Percentiles rank a stretch among this genome's conserved stretches.
phyloP scores from a whole-genome alignment of 352 stramenopile genomes.

The Phytophthora sansomeana region DNA sequence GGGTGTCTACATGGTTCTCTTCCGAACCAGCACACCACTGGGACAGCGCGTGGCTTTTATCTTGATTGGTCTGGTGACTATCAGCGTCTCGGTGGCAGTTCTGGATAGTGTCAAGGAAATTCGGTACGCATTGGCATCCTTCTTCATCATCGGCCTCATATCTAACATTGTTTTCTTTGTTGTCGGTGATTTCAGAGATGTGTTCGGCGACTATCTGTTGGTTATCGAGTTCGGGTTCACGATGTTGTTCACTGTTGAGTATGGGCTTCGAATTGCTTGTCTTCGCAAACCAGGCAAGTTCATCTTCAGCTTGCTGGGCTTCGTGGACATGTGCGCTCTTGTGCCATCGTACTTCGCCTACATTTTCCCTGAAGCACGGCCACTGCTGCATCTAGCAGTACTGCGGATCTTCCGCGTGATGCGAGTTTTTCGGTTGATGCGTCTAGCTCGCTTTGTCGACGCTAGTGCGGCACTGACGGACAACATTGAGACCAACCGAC shows the following conservation, averaged over 20 bases:
- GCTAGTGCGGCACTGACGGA: conserved; percentile 72
- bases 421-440: conserved; percentile 79
- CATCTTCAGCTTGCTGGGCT: conserved; percentile 71
- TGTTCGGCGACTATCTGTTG: conserved; percentile 71
- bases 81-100: conserved; percentile 73
- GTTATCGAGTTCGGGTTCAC: conserved; percentile 83
- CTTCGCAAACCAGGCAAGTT: conserved; percentile 69
- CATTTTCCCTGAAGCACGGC: conserved; percentile 65
- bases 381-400: conserved; percentile 77
- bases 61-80: conserved; percentile 72
- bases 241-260: conserved; percentile 84
- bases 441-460: conserved; percentile 78
- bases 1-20: conserved; percentile 76
- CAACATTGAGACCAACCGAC: conserved; percentile 85
- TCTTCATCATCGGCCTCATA: background rate
- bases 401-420: conserved; percentile 84
- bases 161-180: conserved; percentile 6
- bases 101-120: conserved; percentile 77
- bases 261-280: conserved; percentile 69
- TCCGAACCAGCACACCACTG: conserved; percentile 73
- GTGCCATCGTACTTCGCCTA: conserved; percentile 83
- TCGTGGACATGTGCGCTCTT: conserved; percentile 81
- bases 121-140: conserved; percentile 36
- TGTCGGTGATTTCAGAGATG: conserved; percentile 40
- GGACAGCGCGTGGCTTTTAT: conserved; percentile 73